phyloP scores from a whole-genome alignment of 2,329 filamentous ascomycete species.

The Teratosphaeria destructans region DNA sequence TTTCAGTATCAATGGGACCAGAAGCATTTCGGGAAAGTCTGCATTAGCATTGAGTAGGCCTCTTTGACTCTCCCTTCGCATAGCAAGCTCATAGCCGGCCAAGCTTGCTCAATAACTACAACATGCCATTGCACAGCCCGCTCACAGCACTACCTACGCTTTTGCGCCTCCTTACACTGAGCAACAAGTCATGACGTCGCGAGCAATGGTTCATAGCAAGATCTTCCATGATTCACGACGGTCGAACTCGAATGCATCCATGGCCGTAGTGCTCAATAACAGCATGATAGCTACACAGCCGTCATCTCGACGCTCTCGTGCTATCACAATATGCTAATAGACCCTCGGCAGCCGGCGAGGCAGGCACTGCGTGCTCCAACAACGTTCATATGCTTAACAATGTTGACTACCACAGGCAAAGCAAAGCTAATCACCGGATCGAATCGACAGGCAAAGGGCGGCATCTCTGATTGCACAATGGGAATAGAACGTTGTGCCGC shows the following conservation, averaged over 20 bases:
- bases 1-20: constrained; percentile 32
- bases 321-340: neutral
- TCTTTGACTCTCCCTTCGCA: neutral
- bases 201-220: neutral
- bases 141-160: neutral
- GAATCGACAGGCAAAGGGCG: neutral
- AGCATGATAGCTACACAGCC: neutral
- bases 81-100: neutral
- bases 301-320: neutral
- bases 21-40: constrained; percentile 38
- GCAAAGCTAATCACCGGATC: neutral
- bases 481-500: neutral
- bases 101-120: neutral
- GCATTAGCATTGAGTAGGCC: constrained; percentile 27
- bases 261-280: neutral
- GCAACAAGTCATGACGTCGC: neutral
- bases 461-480: neutral
- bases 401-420: neutral
- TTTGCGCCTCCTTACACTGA: neutral
- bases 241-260: neutral
- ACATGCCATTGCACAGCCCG: neutral
- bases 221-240: neutral
- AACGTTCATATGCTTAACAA: neutral
- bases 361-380: neutral
- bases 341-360: neutral